These are phyloP conservation scores for Scenedesmus sp. DNA, from an alignment of 163 green algal genomes.

Conservation along the genomic window DNA sequence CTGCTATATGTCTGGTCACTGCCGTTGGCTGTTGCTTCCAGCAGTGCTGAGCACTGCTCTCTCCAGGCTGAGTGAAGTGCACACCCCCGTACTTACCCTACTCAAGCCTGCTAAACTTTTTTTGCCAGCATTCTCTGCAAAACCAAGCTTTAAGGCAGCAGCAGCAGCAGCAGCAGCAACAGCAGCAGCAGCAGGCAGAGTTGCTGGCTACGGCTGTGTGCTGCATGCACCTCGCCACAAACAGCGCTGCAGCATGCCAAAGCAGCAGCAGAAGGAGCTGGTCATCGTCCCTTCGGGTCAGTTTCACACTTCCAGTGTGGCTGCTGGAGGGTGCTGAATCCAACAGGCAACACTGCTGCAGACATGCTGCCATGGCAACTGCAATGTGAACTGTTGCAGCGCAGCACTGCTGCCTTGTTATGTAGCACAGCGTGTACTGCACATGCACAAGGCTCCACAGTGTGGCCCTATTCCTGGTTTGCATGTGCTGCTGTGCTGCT, in stretches of 20 bases:
- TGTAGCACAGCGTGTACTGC: not conserved
- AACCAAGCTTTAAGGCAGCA: too few species aligned
- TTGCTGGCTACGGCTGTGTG: not conserved
- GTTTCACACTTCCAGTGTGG: not conserved
- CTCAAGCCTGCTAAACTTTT: too few species aligned
- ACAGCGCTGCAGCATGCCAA: not conserved
- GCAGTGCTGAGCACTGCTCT: too few species aligned
- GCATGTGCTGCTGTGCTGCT: not conserved
- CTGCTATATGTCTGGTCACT: not conserved
- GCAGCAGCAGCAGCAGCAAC: not conserved
- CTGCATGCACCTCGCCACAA: not conserved
- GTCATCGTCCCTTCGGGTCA: not conserved
- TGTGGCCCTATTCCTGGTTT: too few species aligned
- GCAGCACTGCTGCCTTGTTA: not conserved
- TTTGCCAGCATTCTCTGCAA: too few species aligned
- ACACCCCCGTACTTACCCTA: too few species aligned
- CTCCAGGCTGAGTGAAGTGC: too few species aligned
- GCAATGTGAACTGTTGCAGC: not conserved
- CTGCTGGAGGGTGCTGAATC: too few species aligned
- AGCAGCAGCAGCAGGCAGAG: not conserved
- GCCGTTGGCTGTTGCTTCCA: not conserved
- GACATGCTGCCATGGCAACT: not conserved
- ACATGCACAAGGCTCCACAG: too few species aligned
- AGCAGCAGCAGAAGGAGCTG: not conserved
- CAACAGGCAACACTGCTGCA: too few species aligned